phyloP scores from a whole-genome alignment of 495 filamentous ascomycete species.

The Neurospora cerealis region DNA sequence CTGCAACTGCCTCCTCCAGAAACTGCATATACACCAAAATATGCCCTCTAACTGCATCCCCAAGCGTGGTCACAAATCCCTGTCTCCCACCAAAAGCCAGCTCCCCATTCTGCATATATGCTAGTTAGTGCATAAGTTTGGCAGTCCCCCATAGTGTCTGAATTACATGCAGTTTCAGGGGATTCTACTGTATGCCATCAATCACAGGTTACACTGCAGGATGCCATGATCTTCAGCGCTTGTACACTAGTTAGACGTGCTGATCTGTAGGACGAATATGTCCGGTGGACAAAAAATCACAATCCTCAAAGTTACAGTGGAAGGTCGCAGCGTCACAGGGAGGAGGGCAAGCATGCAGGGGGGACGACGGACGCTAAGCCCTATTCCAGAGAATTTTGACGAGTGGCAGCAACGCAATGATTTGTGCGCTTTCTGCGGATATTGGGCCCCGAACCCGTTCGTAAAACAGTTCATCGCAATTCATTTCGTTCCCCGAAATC shows the following conservation, averaged over 20 bases:
- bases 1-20: no score
- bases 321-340: neutral
- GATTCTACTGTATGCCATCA: no score
- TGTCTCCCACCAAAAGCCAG: no score
- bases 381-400: constrained; percentile 35
- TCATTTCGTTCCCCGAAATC: neutral
- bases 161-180: no score
- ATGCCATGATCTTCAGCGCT: constrained; percentile 1
- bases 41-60: no score
- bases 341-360: neutral
- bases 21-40: no score
- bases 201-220: neutral
- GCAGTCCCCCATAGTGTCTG: no score
- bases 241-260: neutral
- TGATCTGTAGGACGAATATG: neutral
- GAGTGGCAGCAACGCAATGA: constrained; percentile 11
- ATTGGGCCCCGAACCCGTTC: neutral
- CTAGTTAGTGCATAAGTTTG: no score
- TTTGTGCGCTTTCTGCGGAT: neutral
- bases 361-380: constrained; percentile 28
- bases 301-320: neutral
- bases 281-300: neutral
- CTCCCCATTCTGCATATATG: no score
- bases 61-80: no score
- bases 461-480: neutral